Conservation (phyloP, 768 basidiomycete species). For the Artomyces pyxidatus region DNA sequence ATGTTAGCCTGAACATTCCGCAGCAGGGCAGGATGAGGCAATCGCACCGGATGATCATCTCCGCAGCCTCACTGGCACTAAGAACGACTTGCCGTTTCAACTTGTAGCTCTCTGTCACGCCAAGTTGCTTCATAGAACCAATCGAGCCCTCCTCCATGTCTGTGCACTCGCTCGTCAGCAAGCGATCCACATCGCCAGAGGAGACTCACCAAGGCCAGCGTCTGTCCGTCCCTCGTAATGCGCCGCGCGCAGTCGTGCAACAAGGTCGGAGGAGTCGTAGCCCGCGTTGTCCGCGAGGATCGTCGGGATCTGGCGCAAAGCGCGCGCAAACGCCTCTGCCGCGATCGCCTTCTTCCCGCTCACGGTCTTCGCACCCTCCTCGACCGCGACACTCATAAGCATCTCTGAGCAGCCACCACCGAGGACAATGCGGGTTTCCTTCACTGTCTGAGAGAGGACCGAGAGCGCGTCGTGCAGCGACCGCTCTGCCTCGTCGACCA, state of each 20-base stretch:
- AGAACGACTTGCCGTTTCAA: conserved; percentile 91
- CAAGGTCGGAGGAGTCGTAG: conserved; percentile 94
- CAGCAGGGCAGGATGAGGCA: background rate
- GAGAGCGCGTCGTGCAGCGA: conserved; percentile 97
- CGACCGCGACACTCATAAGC: conserved; percentile 93
- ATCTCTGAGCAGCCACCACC: conserved; percentile 98
- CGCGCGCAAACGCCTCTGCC: conserved; percentile 83
- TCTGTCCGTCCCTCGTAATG: conserved; percentile 87
- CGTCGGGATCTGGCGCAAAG: conserved; percentile 90
- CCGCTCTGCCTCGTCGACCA: conserved; percentile 98
- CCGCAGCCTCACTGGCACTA: conserved; percentile 92
- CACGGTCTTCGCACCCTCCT: conserved; percentile 75
- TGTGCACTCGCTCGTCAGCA: too few relatives aligned
- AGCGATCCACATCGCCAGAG: background rate
- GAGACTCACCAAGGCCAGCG: conserved; percentile 73
- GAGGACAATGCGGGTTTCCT: conserved; percentile 89
- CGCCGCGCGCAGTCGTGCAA: conserved; percentile 80
- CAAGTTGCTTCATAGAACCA: conserved; percentile 80
- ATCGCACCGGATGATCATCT: conserved; percentile 92
- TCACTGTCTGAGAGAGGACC: conserved; percentile 94
- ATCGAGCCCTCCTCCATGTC: conserved; percentile 87
- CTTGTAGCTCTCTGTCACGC: conserved; percentile 96
- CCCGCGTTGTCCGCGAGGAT: conserved; percentile 98
- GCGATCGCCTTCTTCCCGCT: conserved; percentile 96
- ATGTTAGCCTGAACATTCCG: conserved; percentile 1